Evolutionary conservation across 2,329 filamentous ascomycete species (phyloP), one percentile per base, ranked within the genome.

Genomic region (Fulvia fulva): DNA sequence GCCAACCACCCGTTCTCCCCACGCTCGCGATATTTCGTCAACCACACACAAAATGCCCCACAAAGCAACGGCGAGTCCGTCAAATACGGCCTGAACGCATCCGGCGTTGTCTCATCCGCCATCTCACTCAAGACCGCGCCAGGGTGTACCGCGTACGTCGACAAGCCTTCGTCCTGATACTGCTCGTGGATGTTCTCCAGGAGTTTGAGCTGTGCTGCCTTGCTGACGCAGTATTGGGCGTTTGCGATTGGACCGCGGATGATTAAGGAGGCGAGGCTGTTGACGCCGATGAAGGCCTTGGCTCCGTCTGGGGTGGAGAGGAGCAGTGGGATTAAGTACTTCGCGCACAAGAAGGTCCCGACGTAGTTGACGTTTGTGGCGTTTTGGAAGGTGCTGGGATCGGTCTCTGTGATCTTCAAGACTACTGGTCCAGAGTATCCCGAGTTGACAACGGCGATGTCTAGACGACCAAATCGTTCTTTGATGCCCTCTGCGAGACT

Each of bases 231-330:
- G 60, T 75, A 75, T 30, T 71, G 70, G 16, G 70, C 65, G 59
- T 76, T 78, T 1, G 74, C 77, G 50, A 76, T 73, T 5, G 71
- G 68, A 0, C 75, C 77, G 6, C 67, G 65, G 1, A 73, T 68
- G 3, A 77, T 74, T 9, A 66, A 23, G 2, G 59, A 46, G 1
- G 63, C 67, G 67, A 72, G 5, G 64, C 69, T 21, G 70, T 71
- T 58, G 73, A 75, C 68, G 1, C 64, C 67, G 23, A 76, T 68
- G 56, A 76, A 74, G 2, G 65, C 60, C 51, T 66, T 70, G 0
- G 64, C 65, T 11, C 65, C 68, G 16, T 58, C 37, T 23, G 30
- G 5, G 7, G 62, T 65, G 2, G 44, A 51, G 12, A 62, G 60
- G 28, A 65, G 60, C 8, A 57, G 64, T 45, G 63, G 66, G 26